phyloP scores from a whole-genome alignment of 2,329 filamentous ascomycete species.

The Diaporthe sp. region DNA sequence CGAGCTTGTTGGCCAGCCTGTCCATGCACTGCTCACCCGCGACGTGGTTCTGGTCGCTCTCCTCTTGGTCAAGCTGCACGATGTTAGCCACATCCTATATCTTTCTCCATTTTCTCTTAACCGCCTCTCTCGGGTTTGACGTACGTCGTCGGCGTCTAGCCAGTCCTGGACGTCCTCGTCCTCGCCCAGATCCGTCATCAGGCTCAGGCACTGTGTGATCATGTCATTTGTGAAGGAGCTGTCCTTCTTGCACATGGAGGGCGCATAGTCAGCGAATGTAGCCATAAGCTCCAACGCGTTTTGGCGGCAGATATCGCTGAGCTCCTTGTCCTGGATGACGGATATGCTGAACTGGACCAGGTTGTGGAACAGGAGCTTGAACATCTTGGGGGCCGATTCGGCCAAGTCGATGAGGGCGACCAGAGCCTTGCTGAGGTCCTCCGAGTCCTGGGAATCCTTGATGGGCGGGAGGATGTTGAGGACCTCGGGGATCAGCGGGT shows the following conservation, averaged over 20 bases:
- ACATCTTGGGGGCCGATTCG: slow-evolving; percentile 96
- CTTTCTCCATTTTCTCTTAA: neutral
- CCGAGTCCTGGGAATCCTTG: slow-evolving; percentile 91
- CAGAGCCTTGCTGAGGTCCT: slow-evolving; percentile 90
- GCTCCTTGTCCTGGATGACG: slow-evolving; percentile 95
- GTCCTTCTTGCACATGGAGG: slow-evolving; percentile 95
- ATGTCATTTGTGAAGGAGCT: slow-evolving; percentile 92
- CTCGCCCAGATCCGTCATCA: slow-evolving; percentile 96
- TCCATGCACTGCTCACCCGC: slow-evolving; percentile 99
- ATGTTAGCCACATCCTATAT: slow-evolving; percentile 44
- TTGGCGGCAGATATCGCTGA: slow-evolving; percentile 89
- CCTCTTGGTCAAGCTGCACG: slow-evolving; percentile 85
- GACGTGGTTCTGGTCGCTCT: slow-evolving; percentile 97
- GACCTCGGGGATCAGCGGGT: slow-evolving; percentile 86
- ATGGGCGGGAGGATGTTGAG: slow-evolving; percentile 95
- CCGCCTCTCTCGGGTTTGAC: slow-evolving; percentile 48
- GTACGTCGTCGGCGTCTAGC: slow-evolving; percentile 90
- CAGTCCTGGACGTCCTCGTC: slow-evolving; percentile 96
- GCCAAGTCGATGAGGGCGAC: slow-evolving; percentile 94
- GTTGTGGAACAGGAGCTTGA: slow-evolving; percentile 92
- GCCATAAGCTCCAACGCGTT: slow-evolving; percentile 98
- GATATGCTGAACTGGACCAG: slow-evolving; percentile 93
- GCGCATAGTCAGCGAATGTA: slow-evolving; percentile 95
- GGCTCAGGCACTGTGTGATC: slow-evolving; percentile 96
- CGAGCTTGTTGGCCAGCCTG: slow-evolving; percentile 94